These are phyloP conservation scores for Wickerhamomyces sp. DNA, from an alignment of 1,139 yeast genomes.

Conservation along the genomic window DNA sequence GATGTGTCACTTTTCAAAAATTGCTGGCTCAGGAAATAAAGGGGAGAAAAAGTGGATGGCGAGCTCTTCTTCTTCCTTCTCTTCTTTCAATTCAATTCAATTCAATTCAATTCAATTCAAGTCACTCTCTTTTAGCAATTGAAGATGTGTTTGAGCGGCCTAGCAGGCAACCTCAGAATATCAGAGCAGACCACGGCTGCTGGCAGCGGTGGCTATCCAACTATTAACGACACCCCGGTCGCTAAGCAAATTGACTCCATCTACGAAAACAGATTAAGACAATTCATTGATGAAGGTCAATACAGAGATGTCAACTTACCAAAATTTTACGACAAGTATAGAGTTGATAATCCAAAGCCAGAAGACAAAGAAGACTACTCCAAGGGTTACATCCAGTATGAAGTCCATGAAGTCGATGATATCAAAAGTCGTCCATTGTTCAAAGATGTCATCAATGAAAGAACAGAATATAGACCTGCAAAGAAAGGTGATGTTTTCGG, in stretches of 20 bases:
- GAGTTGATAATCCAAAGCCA: constrained; percentile 36
- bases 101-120: no score
- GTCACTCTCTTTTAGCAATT: not conserved
- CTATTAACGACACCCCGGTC: constrained; percentile 58
- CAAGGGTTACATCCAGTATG: constrained; percentile 31
- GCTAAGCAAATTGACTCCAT: constrained; percentile 80
- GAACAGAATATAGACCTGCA: constrained; percentile 41
- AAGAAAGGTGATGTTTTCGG: constrained; percentile 77
- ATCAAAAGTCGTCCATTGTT: constrained; percentile 62
- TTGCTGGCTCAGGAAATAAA: no score
- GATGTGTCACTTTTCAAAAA: no score
- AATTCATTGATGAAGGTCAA: constrained; percentile 64
- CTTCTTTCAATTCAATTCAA: no score
- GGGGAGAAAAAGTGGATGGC: no score
- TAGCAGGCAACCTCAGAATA: constrained; percentile 5
- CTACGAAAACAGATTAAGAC: constrained; percentile 75
- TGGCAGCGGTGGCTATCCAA: constrained; percentile 12
- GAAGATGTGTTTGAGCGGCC: constrained; percentile 14
- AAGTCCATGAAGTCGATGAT: constrained; percentile 29
- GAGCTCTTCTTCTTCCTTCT: no score
- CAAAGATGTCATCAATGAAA: constrained; percentile 52
- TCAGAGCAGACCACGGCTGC: constrained; percentile 2
- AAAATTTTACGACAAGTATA: constrained; percentile 64
- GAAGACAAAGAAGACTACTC: constrained; percentile 22
- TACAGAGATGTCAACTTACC: constrained; percentile 71